Conservation (phyloP, 2,329 filamentous ascomycete species). For the Catunica adiposa region DNA sequence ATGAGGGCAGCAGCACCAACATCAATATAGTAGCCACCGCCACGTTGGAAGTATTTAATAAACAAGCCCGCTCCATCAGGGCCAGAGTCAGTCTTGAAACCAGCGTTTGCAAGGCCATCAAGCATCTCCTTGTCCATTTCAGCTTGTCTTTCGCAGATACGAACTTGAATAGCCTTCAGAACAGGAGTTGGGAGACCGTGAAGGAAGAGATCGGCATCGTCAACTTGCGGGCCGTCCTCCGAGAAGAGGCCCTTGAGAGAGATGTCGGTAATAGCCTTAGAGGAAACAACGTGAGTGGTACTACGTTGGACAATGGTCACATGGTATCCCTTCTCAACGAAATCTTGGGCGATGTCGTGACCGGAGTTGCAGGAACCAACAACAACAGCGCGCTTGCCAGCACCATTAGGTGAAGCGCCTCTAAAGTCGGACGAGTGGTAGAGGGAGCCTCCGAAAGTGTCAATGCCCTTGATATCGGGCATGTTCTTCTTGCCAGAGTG, state of each 20-base stretch:
- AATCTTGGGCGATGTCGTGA: constrained; percentile 55
- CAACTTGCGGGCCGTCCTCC: constrained; percentile 39
- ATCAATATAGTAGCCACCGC: constrained; percentile 56
- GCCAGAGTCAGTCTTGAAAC: constrained; percentile 44
- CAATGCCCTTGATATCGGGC: constrained; percentile 39
- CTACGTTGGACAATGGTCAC: constrained; percentile 56
- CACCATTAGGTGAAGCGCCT: constrained; percentile 29
- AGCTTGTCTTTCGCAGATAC: constrained; percentile 21
- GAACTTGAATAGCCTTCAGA: constrained; percentile 41
- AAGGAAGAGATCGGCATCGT: constrained; percentile 47
- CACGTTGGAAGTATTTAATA: constrained; percentile 46
- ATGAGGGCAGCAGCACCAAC: constrained; percentile 48
- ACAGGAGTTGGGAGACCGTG: constrained; percentile 43
- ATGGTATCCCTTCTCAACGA: constrained; percentile 46
- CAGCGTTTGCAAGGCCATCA: constrained; percentile 33
- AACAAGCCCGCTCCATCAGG: constrained; percentile 40
- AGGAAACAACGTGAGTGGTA: constrained; percentile 46
- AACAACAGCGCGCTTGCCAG: constrained; percentile 44
- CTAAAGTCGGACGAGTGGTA: constrained; percentile 46
- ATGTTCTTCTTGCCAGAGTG: constrained; percentile 50
- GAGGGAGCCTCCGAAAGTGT: constrained; percentile 41
- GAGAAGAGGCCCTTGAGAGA: constrained; percentile 34
- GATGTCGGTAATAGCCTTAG: constrained; percentile 34
- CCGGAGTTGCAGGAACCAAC: constrained; percentile 53
- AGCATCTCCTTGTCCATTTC: constrained; percentile 25